Evolutionary conservation across 2,329 filamentous ascomycete genomes (phyloP), one percentile per base, ranked within the genome.

Genomic region (Dendryphion nanum): DNA sequence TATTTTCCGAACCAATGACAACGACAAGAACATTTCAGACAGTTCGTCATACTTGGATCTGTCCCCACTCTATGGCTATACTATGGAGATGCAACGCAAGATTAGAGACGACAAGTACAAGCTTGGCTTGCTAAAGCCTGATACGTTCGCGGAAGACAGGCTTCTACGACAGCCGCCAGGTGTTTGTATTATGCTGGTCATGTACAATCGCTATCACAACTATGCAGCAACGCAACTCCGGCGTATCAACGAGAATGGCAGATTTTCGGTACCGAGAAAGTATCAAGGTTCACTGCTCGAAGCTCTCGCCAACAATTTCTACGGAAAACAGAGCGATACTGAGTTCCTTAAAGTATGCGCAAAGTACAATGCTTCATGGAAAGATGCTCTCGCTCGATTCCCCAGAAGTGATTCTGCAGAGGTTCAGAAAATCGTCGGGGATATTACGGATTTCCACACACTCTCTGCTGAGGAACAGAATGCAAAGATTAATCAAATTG

Each of bases 121-220:
- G n/a, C n/a, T n/a, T n/a, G 83, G 83, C 4, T 77, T 78, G 48
- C 69, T 87, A 36, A 84, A 85, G 58, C 76, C 81, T 0, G 83
- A 87, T 52, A 82, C 77, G 37, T 86, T 86, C 55, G 74, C 79
- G 2, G 80, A 85, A 47, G 76, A 78, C 47, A 74, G 83, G 10
- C 68, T 85, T 3, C 69, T 86, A 14, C 76, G 78, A 2, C 82
- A 85, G 43, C 83, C 83, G 3, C 78, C 82, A 0, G 83, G 83
- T n/a, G 80, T 84, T 18, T 77, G 79, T 37, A 75, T 78, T 16
- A 67, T 86, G 44, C 64, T 87, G 18, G 77, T 86, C 42, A 76
- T 85, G 64, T 86, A 84, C 69, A 76, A 74, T 37, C 64, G 71
- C 10, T 93, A 93, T 66, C 90, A 95, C 67, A 95, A 96, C 64